Evolutionary conservation across 305 asterid genomes (phyloP), one percentile per base, ranked within the genome.

Genomic region (Nicotiana rustica): DNA sequence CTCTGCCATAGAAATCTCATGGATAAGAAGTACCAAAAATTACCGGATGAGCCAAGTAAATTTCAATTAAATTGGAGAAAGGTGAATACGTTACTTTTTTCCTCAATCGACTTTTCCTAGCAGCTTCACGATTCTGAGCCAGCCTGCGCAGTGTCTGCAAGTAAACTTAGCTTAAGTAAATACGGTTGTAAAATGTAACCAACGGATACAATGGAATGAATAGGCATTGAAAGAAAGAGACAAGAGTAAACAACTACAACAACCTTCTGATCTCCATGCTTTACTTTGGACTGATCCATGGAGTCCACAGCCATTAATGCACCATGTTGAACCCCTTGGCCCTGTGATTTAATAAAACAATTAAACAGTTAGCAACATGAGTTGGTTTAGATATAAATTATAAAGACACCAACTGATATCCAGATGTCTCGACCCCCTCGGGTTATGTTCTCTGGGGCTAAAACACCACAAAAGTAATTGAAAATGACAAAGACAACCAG

Each of bases 61-160:
- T 73, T 14, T 73, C 79, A 25, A 13, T 21, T 5, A 18, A 52
- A 61, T 21, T 64, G 10, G 38, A 6, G 10, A 25, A 68, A 65
- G 65, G 80, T 36, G 78, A 4, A 29, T 41, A 36, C 0, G 35
- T 87, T 89, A 95, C 99, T 80, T 96, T 94, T 89, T 94, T 96
- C 83, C 98, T 90, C 88, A 95, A 83, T 12, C 98, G 93, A 75
- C 98, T 96, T 85, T 96, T 95, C 76, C 92, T 88, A 12, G 99
- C 99, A 84, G 99, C 99, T 90, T 96, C 99, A 12, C 99, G 91
- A 86, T 96, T 96, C 86, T 96, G 99, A 77, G 98, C 99, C 82
- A 93, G 90, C 87, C 99, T 87, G 75, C 98, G 95, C 31, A 91
- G 93, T 8, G 90, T 85, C 99, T 95, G 86, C 82, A 86, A 56